These are phyloP conservation scores for Aspergillus persii DNA, from an alignment of 2,329 filamentous ascomycete genomes.

Conservation along the genomic window DNA sequence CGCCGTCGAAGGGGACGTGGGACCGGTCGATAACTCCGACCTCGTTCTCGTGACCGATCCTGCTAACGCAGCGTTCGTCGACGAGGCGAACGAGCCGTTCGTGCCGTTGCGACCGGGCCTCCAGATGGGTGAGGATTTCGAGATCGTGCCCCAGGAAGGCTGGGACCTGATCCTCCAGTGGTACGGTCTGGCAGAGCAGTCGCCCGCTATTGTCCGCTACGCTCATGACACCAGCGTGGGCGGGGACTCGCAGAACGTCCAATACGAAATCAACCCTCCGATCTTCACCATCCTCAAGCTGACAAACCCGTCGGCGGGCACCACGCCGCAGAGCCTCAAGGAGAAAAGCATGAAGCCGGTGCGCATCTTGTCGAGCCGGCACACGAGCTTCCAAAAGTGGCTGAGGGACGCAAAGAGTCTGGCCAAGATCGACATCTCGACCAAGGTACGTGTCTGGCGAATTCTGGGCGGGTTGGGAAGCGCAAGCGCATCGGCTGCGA, in stretches of 20 bases:
- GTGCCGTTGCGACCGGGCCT: conserved; percentile 71
- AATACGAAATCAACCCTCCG: conserved; percentile 81
- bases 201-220: conserved; percentile 69
- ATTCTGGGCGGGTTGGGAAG: conserved; percentile 50
- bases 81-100: conserved; percentile 55
- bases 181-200: conserved; percentile 73
- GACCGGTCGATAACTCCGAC: conserved; percentile 83
- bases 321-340: conserved; percentile 59
- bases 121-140: conserved; percentile 65
- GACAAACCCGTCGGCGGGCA: conserved; percentile 57
- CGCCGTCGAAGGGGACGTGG: conserved; percentile 63
- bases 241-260: conserved; percentile 63
- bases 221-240: conserved; percentile 71
- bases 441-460: conserved; percentile 76
- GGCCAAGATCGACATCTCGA: conserved; percentile 64
- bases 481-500: conserved; percentile 42
- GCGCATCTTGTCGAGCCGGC: conserved; percentile 68
- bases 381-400: conserved; percentile 70
- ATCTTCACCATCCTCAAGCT: conserved; percentile 83
- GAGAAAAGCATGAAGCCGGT: conserved; percentile 61
- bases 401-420: conserved; percentile 69
- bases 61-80: conserved; percentile 37
- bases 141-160: conserved; percentile 72
- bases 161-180: conserved; percentile 79
- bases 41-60: conserved; percentile 63